Base-by-base conservation (phyloP, 306 rosid genomes). In the Cucurbita ficifolia region DNA sequence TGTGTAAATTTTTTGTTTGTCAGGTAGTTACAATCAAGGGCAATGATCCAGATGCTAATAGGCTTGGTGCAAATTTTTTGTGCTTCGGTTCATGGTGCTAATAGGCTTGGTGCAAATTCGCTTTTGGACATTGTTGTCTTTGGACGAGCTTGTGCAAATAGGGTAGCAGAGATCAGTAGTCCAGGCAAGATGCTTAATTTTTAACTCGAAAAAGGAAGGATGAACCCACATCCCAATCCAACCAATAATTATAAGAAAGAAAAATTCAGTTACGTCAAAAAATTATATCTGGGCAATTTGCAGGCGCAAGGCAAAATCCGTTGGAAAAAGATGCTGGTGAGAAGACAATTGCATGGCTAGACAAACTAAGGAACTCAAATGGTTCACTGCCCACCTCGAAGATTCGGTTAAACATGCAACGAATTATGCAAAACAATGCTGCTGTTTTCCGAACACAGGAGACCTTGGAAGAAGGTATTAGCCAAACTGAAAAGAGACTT, bases 401-500 rank as follows among this genome's bases (percentile, higher is more conserved):
- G 35, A 89, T 94, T 78, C 83, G 99, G 73, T 84, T 94, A 82
- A 88, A 94, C 82, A 90, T 94, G 99, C 99, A 94, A 79, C 85
- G 95, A n/a, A 19, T 87, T 18, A 94, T 94, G 99, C 99, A 94
- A 88, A 94, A 45, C 73, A 89, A 94, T 81, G 99, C 97, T 78
- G 97, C 99, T 81, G 99, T 94, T 58, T 94, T 94, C 86, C 99
- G 99, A 50, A 91, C 96, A 43, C 96, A 89, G 74, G 99, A 94
- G 78, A 91, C 95, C 43, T 83, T 94, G 78, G 91, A 82, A 85
- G 99, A 93, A 86, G 97, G 97, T 91, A 29, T 29, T 29, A 81
- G 22, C 70, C 63, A 45, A 69, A 69, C 42, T 29, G 24, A 22
- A 46, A 7, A 24, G 42, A 68, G 18, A 60, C 10, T 48, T 48